Percentiles rank a stretch among this genome's conserved stretches.
Conservation (phyloP, 2,329 filamentous ascomycete species). For the Paradendryphiella salina region DNA sequence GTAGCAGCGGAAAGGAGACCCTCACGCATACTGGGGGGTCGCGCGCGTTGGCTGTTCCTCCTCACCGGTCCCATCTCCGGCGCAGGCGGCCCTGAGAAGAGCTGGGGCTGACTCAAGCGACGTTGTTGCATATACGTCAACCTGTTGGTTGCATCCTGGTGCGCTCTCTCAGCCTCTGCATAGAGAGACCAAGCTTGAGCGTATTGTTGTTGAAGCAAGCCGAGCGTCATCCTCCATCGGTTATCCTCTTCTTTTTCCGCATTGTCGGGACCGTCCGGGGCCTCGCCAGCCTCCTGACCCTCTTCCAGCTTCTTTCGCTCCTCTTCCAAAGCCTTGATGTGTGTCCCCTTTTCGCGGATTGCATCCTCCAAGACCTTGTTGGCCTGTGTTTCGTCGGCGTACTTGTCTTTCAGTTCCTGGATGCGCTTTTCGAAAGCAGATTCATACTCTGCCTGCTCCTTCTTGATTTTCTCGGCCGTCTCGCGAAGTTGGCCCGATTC, state of each 20-base stretch:
- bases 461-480: slow-evolving; percentile 55
- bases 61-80: slow-evolving; percentile 41
- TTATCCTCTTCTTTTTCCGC: slow-evolving; percentile 52
- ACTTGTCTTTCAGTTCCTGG: slow-evolving; percentile 47
- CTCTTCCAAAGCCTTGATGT: slow-evolving; percentile 74
- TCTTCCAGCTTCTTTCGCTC: slow-evolving; percentile 61
- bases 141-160: slow-evolving; percentile 48
- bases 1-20: slow-evolving; percentile 36
- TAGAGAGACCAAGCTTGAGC: slow-evolving; percentile 43
- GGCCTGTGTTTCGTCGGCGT: slow-evolving; percentile 48
- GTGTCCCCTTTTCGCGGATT: slow-evolving; percentile 69
- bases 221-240: slow-evolving; percentile 60
- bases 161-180: slow-evolving; percentile 44
- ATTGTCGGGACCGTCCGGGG: slow-evolving; percentile 49
- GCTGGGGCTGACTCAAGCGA: slow-evolving; percentile 46
- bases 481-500: slow-evolving; percentile 61
- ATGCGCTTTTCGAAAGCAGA: slow-evolving; percentile 47
- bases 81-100: slow-evolving; percentile 39
- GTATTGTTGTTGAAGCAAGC: slow-evolving; percentile 58
- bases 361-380: slow-evolving; percentile 71
- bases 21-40: slow-evolving; percentile 47
- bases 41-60: slow-evolving; percentile 48
- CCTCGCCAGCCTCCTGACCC: slow-evolving; percentile 49
- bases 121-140: slow-evolving; percentile 47
- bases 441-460: slow-evolving; percentile 46